These are phyloP conservation scores for Bauhinia variegata DNA, from an alignment of 306 rosid genomes.

Conservation along the genomic window DNA sequence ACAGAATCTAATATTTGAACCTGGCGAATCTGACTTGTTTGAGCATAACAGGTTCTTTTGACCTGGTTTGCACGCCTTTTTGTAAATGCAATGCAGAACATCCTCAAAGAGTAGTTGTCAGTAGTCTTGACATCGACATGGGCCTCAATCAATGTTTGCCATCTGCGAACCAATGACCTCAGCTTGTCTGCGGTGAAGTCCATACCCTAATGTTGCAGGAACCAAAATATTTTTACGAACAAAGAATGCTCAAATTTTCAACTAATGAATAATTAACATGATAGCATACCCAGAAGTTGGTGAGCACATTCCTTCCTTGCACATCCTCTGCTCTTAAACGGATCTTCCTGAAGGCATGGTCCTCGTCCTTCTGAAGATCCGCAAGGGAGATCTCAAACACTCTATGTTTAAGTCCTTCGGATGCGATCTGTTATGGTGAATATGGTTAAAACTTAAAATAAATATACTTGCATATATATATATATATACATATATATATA, in stretches of 20 bases:
- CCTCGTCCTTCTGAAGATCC: conserved; percentile 52
- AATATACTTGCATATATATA: too few relatives aligned
- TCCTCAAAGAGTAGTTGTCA: conserved; percentile 54
- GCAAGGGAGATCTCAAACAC: conserved; percentile 53
- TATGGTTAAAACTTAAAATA: neutral
- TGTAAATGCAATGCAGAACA: conserved; percentile 71
- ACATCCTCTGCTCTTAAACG: conserved; percentile 54
- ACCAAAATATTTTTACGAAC: neutral
- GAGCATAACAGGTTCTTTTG: conserved; percentile 69
- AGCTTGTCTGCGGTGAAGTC: conserved; percentile 63
- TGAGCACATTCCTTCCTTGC: conserved; percentile 48
- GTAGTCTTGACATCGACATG: conserved; percentile 70
- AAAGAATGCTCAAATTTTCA: neutral
- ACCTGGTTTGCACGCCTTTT: conserved; percentile 63
- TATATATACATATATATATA: too few relatives aligned
- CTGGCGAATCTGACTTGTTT: conserved; percentile 65
- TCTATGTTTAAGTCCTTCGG: conserved; percentile 52
- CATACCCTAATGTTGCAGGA: conserved; percentile 49
- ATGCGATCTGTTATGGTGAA: conserved; percentile 42
- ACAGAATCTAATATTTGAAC: conserved; percentile 8
- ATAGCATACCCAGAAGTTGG: conserved; percentile 48
- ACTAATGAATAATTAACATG: neutral
- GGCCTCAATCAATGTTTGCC: conserved; percentile 70
- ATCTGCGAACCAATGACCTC: conserved; percentile 61
- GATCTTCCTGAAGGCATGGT: conserved; percentile 49